These are phyloP conservation scores for Botrytis pseudocinerea DNA, from an alignment of 2,329 filamentous ascomycete genomes.

Conservation along the genomic window DNA sequence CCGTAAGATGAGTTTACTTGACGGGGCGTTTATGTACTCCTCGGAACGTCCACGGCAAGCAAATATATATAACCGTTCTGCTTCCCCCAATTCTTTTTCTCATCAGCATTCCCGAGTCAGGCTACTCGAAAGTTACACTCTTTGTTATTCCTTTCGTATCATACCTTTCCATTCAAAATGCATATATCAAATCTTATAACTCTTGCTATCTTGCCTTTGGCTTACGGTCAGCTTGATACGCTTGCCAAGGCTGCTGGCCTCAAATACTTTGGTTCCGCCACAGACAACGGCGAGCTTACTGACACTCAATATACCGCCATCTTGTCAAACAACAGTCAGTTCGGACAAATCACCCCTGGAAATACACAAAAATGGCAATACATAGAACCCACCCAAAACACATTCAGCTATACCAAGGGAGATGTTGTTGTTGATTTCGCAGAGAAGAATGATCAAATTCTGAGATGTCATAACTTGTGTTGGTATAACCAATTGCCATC, in stretches of 20 bases:
- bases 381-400: conserved; percentile 56
- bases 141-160: neutral
- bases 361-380: conserved; percentile 66
- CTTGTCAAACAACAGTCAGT: conserved; percentile 56
- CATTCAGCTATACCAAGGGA: conserved; percentile 59
- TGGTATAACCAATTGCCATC: conserved; percentile 55
- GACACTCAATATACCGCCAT: conserved; percentile 54
- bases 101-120: conserved; percentile 7
- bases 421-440: conserved; percentile 55
- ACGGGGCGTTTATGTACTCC: neutral
- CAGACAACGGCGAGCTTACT: conserved; percentile 55
- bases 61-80: conserved; percentile 17
- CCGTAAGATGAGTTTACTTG: neutral
- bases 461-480: conserved; percentile 62
- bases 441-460: conserved; percentile 50
- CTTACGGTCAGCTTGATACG: conserved; percentile 28
- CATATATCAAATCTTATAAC: conserved; percentile 20
- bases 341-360: conserved; percentile 64
- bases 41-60: neutral
- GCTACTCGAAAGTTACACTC: conserved; percentile 13
- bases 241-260: conserved; percentile 56
- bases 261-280: conserved; percentile 58
- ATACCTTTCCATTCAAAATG: conserved; percentile 21
- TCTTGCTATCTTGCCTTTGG: conserved; percentile 25
- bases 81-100: neutral